These are phyloP conservation scores for Suhomyces pyralidae DNA, from an alignment of 805 yeast species.

Conservation along the genomic window DNA sequence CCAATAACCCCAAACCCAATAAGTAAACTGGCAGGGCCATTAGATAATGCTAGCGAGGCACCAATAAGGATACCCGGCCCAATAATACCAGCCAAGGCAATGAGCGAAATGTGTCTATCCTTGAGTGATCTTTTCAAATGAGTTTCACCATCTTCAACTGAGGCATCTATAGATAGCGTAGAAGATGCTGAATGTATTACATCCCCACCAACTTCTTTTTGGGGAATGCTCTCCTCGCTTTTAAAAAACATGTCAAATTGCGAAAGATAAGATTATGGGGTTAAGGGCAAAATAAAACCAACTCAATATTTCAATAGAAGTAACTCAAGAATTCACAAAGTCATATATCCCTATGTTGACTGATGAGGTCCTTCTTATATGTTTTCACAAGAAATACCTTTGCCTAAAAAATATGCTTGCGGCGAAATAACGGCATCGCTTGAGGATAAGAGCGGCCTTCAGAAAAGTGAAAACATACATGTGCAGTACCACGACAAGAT, in stretches of 20 bases:
- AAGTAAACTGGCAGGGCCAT: slow-evolving; percentile 53
- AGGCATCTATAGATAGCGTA: slow-evolving; percentile 4
- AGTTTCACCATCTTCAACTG: slow-evolving; percentile 6
- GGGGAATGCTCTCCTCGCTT: not conserved
- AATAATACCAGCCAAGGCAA: slow-evolving; percentile 56
- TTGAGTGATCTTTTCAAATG: slow-evolving; percentile 27
- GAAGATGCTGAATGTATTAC: not conserved
- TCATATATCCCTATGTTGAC: not conserved
- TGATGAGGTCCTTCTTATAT: not conserved
- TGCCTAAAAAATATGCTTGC: not conserved
- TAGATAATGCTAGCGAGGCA: slow-evolving; percentile 47
- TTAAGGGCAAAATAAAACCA: not conserved
- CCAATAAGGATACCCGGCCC: slow-evolving; percentile 61
- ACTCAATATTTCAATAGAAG: not conserved
- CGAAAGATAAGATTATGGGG: not conserved
- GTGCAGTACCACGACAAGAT: not conserved
- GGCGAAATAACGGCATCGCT: not conserved
- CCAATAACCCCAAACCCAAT: slow-evolving; percentile 54
- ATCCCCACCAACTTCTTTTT: not conserved
- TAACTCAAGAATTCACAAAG: not conserved
- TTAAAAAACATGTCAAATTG: not conserved
- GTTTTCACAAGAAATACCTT: not conserved
- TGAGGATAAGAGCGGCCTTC: not conserved
- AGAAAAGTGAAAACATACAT: not conserved
- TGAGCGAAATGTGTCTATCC: slow-evolving; percentile 48